These are phyloP conservation scores for Penicillium brasilianum DNA, from an alignment of 2,329 filamentous ascomycete genomes.

Conservation along the genomic window DNA sequence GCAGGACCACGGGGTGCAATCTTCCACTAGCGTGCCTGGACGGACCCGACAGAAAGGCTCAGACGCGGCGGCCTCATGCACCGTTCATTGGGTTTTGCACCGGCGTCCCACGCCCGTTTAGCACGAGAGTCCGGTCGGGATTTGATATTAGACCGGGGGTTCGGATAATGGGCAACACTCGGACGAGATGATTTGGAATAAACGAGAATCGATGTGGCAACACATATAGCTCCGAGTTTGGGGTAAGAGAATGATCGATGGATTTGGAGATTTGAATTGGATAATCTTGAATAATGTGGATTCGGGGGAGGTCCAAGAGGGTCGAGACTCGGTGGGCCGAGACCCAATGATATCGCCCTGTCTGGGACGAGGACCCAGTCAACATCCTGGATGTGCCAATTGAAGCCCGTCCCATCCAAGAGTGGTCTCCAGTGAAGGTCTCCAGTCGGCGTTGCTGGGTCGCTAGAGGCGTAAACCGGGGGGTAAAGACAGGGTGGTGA, in stretches of 20 bases:
- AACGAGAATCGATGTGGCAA: background rate
- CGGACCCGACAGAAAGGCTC: background rate
- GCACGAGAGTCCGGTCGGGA: background rate
- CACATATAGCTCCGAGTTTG: background rate
- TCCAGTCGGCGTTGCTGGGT: background rate
- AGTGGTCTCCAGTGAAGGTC: background rate
- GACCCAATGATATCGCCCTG: background rate
- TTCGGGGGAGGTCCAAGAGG: background rate
- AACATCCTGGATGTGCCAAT: slow-evolving; percentile 3
- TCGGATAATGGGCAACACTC: background rate
- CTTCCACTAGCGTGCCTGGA: background rate
- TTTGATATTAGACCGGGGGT: background rate
- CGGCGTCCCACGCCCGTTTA: too few species aligned
- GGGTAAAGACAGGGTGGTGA: slow-evolving; percentile 27
- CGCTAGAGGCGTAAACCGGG: background rate
- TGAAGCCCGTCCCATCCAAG: background rate
- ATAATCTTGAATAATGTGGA: too few species aligned
- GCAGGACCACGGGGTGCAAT: too few species aligned
- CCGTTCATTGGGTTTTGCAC: too few species aligned
- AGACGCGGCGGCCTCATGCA: background rate
- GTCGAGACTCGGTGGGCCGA: slow-evolving; percentile 1
- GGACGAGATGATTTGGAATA: background rate
- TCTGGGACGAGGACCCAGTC: too few species aligned
- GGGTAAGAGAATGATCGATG: background rate
- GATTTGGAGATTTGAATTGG: background rate